Base-by-base conservation (phyloP, 805 yeast species). In the Danielia reshetovae region DNA sequence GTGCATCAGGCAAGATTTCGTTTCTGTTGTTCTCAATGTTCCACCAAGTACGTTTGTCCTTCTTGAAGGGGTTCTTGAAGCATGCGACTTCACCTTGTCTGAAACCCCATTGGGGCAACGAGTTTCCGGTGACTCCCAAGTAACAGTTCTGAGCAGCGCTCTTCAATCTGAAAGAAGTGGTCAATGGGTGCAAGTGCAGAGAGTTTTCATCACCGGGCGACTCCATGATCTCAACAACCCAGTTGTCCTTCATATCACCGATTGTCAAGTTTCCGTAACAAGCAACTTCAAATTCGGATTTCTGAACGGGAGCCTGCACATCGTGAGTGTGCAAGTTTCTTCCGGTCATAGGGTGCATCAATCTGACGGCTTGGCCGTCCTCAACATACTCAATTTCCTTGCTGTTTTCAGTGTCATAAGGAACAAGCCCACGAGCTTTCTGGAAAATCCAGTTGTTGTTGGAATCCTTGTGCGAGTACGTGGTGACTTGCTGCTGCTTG, bases 101-200 rank as follows among this genome's bases (percentile, higher is more conserved):
- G 75, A 90, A 93, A 14, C 98, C 99, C 99, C 99, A 93, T 12
- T 78, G 79, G 13, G 99, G 99, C 54, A 89, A 79, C 16, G 76
- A 57, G 46, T 68, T 64, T 29, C 96, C 97, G 8, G 93, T 73
- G 10, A 90, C 85, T 46, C 89, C 85, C 54, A 93, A 66, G 59
- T 88, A 89, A 59, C 97, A 94, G 27, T 84, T 83, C 51, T 87
- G 58, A 7, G 58, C 75, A 45, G 69, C 70, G 59, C 81, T 81
- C 51, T 70, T 77, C 47, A 93, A 66, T 60, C 96, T 75, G 63
- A 93, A 77, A 15, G 87, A 79, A 1, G 96, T 74, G 24, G 96
- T 77, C 43, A 89, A 72, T 12, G 97, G 93, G 61, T 85, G 95
- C 35, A 87, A 53, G 35, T 65, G 59, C 6, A 60, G 27, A 32